Evolutionary conservation across 2,329 filamentous ascomycete genomes (phyloP).

Genomic region (Stylonectria norvegica): DNA sequence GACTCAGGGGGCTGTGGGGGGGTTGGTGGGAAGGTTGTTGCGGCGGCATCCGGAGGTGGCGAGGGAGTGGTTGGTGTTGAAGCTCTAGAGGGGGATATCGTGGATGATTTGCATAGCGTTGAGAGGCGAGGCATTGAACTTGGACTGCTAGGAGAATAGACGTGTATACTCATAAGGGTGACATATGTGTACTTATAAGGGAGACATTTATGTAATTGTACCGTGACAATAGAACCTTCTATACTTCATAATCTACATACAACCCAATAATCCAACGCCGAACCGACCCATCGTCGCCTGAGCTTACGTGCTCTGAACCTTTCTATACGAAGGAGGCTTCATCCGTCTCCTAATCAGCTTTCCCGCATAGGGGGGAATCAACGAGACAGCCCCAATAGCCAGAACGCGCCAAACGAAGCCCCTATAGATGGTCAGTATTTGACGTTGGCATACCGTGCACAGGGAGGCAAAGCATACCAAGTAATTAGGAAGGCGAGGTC

Average conservation of each 20-base stretch:
- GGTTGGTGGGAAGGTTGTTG: slow-evolving; percentile 61
- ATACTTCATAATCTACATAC: slow-evolving; percentile 13
- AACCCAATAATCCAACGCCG: slow-evolving; percentile 22
- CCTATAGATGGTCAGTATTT: too few species aligned
- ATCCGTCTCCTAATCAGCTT: slow-evolving; percentile 82
- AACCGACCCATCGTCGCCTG: slow-evolving; percentile 8
- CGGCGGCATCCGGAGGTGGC: slow-evolving; percentile 37
- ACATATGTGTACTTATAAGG: slow-evolving; percentile 12
- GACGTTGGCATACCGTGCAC: slow-evolving; percentile 15
- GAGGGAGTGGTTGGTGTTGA: slow-evolving; percentile 51
- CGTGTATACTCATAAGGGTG: too few species aligned
- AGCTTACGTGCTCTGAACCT: slow-evolving; percentile 71
- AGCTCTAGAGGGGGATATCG: slow-evolving; percentile 38
- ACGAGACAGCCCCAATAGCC: slow-evolving; percentile 73
- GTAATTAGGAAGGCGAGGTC: slow-evolving; percentile 77
- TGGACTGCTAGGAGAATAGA: too few species aligned
- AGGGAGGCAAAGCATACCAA: slow-evolving; percentile 43
- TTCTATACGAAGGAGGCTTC: slow-evolving; percentile 90
- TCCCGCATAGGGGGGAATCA: slow-evolving; percentile 82
- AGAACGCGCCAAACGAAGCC: slow-evolving; percentile 86
- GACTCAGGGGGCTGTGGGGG: slow-evolving; percentile 70
- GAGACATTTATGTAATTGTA: slow-evolving; percentile 12
- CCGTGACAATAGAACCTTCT: slow-evolving; percentile 10
- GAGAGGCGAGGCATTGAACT: not conserved
- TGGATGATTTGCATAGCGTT: slow-evolving; percentile 5